These are phyloP conservation scores for Penicillium malachiteum DNA, from an alignment of 495 filamentous ascomycete species.

Conservation along the genomic window DNA sequence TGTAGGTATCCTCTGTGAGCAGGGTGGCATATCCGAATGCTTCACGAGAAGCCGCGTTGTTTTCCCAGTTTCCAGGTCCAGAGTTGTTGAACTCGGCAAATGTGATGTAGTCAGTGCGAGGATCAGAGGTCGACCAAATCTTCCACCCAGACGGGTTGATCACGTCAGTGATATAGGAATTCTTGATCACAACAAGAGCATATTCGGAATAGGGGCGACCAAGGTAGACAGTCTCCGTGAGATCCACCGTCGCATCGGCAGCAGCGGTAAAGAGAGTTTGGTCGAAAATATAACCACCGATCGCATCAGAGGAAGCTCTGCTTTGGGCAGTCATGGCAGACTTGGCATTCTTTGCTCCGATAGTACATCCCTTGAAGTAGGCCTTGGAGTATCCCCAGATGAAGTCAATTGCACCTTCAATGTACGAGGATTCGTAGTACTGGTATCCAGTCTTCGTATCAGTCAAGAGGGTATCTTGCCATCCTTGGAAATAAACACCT, in stretches of 20 bases:
- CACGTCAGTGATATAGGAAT: conserved; percentile 11
- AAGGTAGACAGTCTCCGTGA: conserved; percentile 12
- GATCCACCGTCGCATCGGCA: conserved; percentile 14
- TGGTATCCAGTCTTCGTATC: conserved; percentile 6
- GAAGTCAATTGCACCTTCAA: conserved; percentile 16
- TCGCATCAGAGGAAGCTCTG: conserved; percentile 9
- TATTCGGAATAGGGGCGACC: conserved; percentile 16
- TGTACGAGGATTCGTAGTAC: conserved; percentile 13
- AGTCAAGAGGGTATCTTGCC: conserved; percentile 7
- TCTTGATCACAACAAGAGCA: conserved; percentile 12
- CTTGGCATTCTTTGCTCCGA: conserved; percentile 14
- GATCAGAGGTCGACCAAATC: conserved; percentile 13
- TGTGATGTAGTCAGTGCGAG: conserved; percentile 9
- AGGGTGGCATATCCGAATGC: conserved; percentile 10
- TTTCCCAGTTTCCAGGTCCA: conserved; percentile 12
- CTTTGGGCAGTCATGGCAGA: conserved; percentile 16
- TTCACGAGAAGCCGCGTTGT: conserved; percentile 5
- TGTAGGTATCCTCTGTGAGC: conserved; percentile 9
- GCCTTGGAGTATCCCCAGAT: conserved; percentile 18
- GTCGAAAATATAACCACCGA: conserved; percentile 16
- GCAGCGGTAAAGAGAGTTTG: conserved; percentile 15
- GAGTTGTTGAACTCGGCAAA: conserved; percentile 15
- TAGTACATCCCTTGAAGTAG: conserved; percentile 17
- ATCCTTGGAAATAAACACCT: conserved; percentile 9
- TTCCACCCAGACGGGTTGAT: conserved; percentile 14